Base-by-base conservation (phyloP, 352 stramenopile genomes). In the Phytopythium kandeliae region DNA sequence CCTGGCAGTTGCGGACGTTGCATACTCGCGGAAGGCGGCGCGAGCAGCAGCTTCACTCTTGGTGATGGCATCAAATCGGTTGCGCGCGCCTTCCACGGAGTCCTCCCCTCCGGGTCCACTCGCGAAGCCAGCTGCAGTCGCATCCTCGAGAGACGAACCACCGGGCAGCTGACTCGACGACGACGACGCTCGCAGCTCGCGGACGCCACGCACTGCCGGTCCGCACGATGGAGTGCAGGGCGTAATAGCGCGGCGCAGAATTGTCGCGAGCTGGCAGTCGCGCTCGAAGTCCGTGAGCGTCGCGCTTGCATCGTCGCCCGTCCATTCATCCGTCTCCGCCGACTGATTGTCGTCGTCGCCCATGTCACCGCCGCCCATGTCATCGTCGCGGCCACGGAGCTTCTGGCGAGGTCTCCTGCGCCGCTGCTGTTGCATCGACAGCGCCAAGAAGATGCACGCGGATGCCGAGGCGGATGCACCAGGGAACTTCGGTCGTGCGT, bases 401-500 rank as follows among this genome's bases (percentile, higher is more conserved):
- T 41, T 55, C 37, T 47, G 40, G 30, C 2, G 11, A 15, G 48
- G 35, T 10, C 28, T 37, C 15, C 12, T 46, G 4, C 22, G 48
- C 17, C 48, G 21, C 10, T 21, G 40, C 26, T 30, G 37, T 17
- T 58, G 38, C 30, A 90, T 63, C 24, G 69, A 65, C 35, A 90
- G 63, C 17, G 65, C 79, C 26, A 90, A 38, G 54, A 75, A 85
- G 2, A 88, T 57, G 48, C 62, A 85, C 17, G 77, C 79, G 0
- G 74, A 78, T 5, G 68, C 58, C 13, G 53, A 47, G 1, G 45
- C 47, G 17, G 64, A 68, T 13, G 74, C 65, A 8, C 69, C 61
- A 2, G 69, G 53, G 44, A 87, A 88, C 57, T 90, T 90, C 10
- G 74, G 79, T 1, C 77, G 74, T 13, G 69, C 61, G 17, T 57